Percentiles rank a stretch among this genome's conserved stretches.
Conservation (phyloP, 108 stramenopile genomes). For the Epithemia pelagica region DNA sequence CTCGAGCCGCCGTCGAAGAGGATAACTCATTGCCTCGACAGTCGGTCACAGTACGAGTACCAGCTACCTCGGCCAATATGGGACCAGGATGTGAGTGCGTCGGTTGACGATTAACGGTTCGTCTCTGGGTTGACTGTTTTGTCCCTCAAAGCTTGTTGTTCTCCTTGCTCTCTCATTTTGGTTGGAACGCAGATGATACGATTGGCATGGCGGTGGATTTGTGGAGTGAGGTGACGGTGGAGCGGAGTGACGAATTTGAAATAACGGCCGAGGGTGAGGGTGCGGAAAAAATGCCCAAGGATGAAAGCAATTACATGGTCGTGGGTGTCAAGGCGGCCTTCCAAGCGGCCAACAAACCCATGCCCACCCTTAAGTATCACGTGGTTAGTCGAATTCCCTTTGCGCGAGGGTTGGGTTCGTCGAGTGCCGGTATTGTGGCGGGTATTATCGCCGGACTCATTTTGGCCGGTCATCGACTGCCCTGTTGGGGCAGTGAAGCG, state of each 20-base stretch:
- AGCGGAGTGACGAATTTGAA: slow-evolving; percentile 83
- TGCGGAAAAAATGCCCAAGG: slow-evolving; percentile 82
- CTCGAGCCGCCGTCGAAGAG: slow-evolving; percentile 76
- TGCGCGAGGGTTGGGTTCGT: slow-evolving; percentile 93
- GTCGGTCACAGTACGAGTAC: slow-evolving; percentile 94
- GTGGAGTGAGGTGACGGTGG: slow-evolving; percentile 95
- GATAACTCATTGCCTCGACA: slow-evolving; percentile 72
- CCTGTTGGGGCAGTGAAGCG: slow-evolving; percentile 93
- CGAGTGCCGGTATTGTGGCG: slow-evolving; percentile 95
- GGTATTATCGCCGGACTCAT: slow-evolving; percentile 97
- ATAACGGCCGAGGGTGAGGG: slow-evolving; percentile 88
- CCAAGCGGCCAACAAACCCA: slow-evolving; percentile 85
- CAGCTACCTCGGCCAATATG: slow-evolving; percentile 97
- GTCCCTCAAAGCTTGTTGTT: no score
- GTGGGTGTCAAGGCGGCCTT: slow-evolving; percentile 93
- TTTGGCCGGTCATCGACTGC: slow-evolving; percentile 92
- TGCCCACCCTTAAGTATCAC: slow-evolving; percentile 88
- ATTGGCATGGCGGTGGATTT: slow-evolving; percentile 97
- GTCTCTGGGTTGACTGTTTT: no score
- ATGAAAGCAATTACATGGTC: slow-evolving; percentile 83
- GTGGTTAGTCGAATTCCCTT: slow-evolving; percentile 92
- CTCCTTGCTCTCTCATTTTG: neutral
- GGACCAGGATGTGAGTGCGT: slow-evolving; percentile 90
- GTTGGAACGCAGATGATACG: slow-evolving; percentile 75
- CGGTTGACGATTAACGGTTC: no score